phyloP scores from a whole-genome alignment of 257 asterid species.

The Solanum arcanum region DNA sequence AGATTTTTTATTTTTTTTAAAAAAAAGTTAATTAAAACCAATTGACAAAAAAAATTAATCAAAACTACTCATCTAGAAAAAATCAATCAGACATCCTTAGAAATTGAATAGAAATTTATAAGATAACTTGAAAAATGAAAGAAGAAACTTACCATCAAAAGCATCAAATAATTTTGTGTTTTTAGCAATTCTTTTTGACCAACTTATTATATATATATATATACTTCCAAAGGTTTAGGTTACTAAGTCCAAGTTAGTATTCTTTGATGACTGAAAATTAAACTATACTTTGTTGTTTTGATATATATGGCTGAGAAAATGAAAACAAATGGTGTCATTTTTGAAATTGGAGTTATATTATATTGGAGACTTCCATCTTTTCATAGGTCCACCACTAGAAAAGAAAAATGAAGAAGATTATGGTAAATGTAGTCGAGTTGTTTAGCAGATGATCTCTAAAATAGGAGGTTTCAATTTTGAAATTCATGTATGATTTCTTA shows the following conservation, averaged over 20 bases:
- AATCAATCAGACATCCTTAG: too few species aligned
- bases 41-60: background rate
- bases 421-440: fast-evolving
- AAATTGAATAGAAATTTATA: background rate
- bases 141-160: background rate
- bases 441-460: background rate
- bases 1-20: background rate
- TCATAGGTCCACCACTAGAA: background rate
- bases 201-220: too few species aligned
- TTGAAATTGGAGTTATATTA: background rate
- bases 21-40: too few species aligned
- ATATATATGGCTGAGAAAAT: background rate
- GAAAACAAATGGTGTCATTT: background rate
- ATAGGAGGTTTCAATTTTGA: background rate
- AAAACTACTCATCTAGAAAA: too few species aligned
- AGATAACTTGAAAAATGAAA: background rate
- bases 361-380: background rate
- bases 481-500: background rate
- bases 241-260: too few species aligned
- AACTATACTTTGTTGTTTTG: background rate
- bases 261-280: background rate
- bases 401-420: background rate
- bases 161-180: background rate
- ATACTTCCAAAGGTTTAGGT: too few species aligned
- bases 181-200: too few species aligned